Evolutionary conservation across 805 yeast species (phyloP).

Genomic region (Candida odintsovae): DNA sequence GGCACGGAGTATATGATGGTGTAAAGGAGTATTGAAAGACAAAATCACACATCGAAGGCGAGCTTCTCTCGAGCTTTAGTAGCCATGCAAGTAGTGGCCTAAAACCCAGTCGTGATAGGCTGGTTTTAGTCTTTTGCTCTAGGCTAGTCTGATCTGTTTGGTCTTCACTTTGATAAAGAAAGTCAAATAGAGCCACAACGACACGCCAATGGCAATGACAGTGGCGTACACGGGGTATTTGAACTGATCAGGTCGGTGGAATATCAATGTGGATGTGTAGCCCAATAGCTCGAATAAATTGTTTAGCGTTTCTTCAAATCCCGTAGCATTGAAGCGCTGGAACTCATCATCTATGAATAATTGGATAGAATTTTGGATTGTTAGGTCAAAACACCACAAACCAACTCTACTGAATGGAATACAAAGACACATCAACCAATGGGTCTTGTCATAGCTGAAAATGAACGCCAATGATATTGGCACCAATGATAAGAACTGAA

Average conservation of each 20-base stretch:
- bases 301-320: slow-evolving; percentile 29
- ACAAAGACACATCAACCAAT: slow-evolving; percentile 20
- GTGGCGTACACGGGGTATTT: slow-evolving; percentile 23
- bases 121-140: not conserved
- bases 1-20: too few relatives aligned
- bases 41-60: too few relatives aligned
- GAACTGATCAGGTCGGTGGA: slow-evolving; percentile 25
- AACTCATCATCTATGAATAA: slow-evolving; percentile 26
- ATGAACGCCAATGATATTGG: slow-evolving; percentile 21
- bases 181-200: slow-evolving; percentile 2
- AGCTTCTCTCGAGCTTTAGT: too few relatives aligned
- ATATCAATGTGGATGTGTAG: slow-evolving; percentile 25
- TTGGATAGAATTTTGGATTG: slow-evolving; percentile 30
- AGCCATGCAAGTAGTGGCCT: too few relatives aligned
- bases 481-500: slow-evolving; percentile 24
- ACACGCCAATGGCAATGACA: slow-evolving; percentile 7
- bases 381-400: slow-evolving; percentile 36
- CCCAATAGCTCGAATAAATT: slow-evolving; percentile 26
- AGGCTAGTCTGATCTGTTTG: not conserved
- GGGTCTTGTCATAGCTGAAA: slow-evolving; percentile 7
- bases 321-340: slow-evolving; percentile 28
- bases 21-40: too few relatives aligned
- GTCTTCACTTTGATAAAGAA: slow-evolving; percentile 6
- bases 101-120: too few relatives aligned
- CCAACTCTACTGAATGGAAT: slow-evolving; percentile 32